Evolutionary conservation across 768 basidiomycete genomes (phyloP).

Genomic region (Tulasnella sp.): DNA sequence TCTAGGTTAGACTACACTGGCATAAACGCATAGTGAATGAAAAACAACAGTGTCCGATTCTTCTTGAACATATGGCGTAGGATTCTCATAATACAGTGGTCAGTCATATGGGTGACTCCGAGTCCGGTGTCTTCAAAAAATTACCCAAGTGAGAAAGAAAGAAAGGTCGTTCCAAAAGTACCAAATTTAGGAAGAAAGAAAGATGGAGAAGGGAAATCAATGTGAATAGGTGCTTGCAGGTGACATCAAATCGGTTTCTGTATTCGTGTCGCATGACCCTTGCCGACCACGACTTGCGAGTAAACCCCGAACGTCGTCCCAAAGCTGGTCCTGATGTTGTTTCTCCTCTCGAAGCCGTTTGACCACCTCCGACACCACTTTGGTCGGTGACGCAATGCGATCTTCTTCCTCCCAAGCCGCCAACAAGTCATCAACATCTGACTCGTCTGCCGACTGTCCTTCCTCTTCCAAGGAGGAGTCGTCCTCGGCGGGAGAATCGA

Average conservation of each 20-base stretch:
- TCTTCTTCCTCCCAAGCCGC: background rate
- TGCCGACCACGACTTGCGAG: conserved; percentile 8
- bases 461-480: background rate
- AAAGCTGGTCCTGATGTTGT: background rate
- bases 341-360: background rate
- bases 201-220: background rate
- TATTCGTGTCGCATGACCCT: background rate
- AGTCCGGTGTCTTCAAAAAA: background rate
- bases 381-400: background rate
- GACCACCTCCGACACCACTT: background rate
- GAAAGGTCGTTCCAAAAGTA: background rate
- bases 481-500: background rate
- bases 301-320: background rate
- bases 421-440: background rate
- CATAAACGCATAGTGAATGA: background rate
- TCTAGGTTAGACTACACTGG: conserved; percentile 6
- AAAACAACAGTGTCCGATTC: background rate
- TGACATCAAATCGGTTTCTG: background rate
- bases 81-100: background rate
- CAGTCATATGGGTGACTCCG: background rate
- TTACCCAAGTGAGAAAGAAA: background rate
- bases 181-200: too few relatives aligned
- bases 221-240: background rate
- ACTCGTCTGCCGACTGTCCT: background rate
- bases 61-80: too few relatives aligned